Conservation (phyloP, 2,329 filamentous ascomycete genomes). For the Karstenula rhodostoma region DNA sequence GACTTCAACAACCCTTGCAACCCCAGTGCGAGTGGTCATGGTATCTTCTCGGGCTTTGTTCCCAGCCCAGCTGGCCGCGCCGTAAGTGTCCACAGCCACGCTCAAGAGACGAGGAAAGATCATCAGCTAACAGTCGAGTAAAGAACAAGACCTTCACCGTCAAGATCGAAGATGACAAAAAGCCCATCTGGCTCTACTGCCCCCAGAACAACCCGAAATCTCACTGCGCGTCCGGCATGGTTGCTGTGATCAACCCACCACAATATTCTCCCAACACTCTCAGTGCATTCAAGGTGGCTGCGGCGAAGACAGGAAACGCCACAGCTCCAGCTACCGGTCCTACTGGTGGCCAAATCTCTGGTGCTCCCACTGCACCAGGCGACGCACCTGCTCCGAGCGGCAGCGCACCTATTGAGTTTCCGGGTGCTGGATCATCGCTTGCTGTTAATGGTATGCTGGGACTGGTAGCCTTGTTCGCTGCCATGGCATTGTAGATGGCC, state of each 20-base stretch:
- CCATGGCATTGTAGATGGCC: conserved; percentile 18
- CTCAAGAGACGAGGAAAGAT: neutral
- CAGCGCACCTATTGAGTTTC: conserved; percentile 8
- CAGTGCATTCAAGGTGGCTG: conserved; percentile 25
- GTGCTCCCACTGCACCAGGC: neutral
- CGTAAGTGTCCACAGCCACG: conserved; percentile 14
- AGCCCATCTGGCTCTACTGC: conserved; percentile 44
- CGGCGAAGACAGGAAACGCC: conserved; percentile 22
- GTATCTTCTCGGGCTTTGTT: conserved; percentile 40
- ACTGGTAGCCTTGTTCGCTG: conserved; percentile 21
- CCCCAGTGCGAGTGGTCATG: conserved; percentile 36
- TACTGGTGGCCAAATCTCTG: conserved; percentile 19
- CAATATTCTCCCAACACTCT: conserved; percentile 25
- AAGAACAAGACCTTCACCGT: conserved; percentile 36
- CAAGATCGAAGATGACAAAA: conserved; percentile 28
- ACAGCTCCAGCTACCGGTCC: conserved; percentile 17
- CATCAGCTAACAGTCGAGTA: neutral
- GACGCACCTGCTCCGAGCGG: conserved; percentile 12
- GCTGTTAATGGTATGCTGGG: conserved; percentile 19
- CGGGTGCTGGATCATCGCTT: conserved; percentile 25
- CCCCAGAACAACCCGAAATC: conserved; percentile 57
- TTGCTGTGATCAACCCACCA: conserved; percentile 41
- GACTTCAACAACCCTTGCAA: conserved; percentile 36
- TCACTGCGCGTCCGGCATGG: conserved; percentile 44
- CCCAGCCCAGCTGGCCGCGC: conserved; percentile 22